A percentile compares a stretch with the other conserved stretches of the same genome.
Conservation (phyloP, 768 basidiomycete genomes). For the Suillus paluster region DNA sequence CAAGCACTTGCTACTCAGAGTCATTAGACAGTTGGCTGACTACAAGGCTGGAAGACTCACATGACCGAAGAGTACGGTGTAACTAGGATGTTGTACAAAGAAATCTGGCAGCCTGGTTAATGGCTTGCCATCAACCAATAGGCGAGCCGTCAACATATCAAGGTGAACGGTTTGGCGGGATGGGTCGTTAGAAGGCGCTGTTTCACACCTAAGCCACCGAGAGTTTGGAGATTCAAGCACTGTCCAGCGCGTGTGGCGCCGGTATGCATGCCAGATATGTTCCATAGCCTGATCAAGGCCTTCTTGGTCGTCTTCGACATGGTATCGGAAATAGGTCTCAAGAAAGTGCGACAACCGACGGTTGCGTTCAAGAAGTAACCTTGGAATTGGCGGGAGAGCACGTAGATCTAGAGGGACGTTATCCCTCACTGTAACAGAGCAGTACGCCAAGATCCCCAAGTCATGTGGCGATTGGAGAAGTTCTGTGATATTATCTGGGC, state of each 20-base stretch:
- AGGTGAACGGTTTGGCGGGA: conserved; percentile 38
- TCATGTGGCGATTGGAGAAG: conserved; percentile 30
- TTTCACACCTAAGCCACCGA: conserved; percentile 34
- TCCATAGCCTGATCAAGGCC: conserved; percentile 37
- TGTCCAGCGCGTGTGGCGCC: conserved; percentile 29
- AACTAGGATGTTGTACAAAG: conserved; percentile 38
- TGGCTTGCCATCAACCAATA: conserved; percentile 47
- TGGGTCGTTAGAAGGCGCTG: conserved; percentile 15
- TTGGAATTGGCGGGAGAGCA: conserved; percentile 14
- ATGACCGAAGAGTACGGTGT: conserved; percentile 40
- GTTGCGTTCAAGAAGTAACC: conserved; percentile 34
- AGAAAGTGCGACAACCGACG: conserved; percentile 35
- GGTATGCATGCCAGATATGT: conserved; percentile 37
- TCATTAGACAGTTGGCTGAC: conserved; percentile 1
- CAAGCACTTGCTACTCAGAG: conserved; percentile 27
- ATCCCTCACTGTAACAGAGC: conserved; percentile 36
- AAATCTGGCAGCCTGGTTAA: conserved; percentile 41
- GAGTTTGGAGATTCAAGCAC: conserved; percentile 20
- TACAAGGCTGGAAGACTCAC: conserved; percentile 25
- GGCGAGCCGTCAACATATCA: conserved; percentile 44
- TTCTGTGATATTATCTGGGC: background rate
- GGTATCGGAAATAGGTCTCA: conserved; percentile 20
- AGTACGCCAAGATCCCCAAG: conserved; percentile 35
- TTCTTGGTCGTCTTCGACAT: conserved; percentile 15
- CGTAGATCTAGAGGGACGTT: conserved; percentile 25